phyloP scores from a whole-genome alignment of 2,329 filamentous ascomycete species.

The Fusarium udum region DNA sequence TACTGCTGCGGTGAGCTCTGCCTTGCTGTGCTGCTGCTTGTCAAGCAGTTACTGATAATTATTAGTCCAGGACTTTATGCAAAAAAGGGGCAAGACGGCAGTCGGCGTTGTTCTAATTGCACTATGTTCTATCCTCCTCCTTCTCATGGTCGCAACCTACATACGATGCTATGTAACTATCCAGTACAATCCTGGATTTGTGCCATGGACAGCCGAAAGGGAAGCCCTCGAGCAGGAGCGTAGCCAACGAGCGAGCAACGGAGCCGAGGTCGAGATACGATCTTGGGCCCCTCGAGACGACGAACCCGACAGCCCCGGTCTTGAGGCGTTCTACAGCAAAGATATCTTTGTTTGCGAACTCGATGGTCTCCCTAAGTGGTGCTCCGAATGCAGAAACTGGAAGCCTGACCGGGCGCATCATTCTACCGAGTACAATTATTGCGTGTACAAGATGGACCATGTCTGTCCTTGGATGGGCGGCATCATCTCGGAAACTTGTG shows the following conservation, averaged over 20 bases:
- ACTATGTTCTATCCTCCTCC: slow-evolving; percentile 76
- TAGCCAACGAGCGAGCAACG: slow-evolving; percentile 33
- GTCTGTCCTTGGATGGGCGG: slow-evolving; percentile 98
- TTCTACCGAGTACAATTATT: slow-evolving; percentile 81
- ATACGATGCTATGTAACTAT: slow-evolving; percentile 72
- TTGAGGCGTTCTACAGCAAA: slow-evolving; percentile 82
- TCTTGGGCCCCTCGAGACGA: slow-evolving; percentile 53
- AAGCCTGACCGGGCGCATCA: slow-evolving; percentile 91
- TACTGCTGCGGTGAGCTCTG: slow-evolving; percentile 70
- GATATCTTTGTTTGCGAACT: slow-evolving; percentile 85
- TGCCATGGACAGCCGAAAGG: slow-evolving; percentile 64
- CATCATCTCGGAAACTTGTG: slow-evolving; percentile 82
- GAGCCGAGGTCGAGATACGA: slow-evolving; percentile 42
- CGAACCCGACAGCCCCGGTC: slow-evolving; percentile 70
- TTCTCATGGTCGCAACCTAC: slow-evolving; percentile 74
- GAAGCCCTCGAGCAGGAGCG: slow-evolving; percentile 45
- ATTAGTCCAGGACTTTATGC: slow-evolving; percentile 74
- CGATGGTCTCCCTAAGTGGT: slow-evolving; percentile 88
- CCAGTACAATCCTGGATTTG: slow-evolving; percentile 75
- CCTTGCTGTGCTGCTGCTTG: not conserved
- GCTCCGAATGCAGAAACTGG: slow-evolving; percentile 83
- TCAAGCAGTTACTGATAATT: not conserved
- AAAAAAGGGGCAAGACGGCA: slow-evolving; percentile 56
- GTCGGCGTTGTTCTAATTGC: slow-evolving; percentile 75
- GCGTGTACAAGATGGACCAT: slow-evolving; percentile 92